phyloP scores from a whole-genome alignment of 73 alveolate genomes.

The Paramecium tetraurelia region DNA sequence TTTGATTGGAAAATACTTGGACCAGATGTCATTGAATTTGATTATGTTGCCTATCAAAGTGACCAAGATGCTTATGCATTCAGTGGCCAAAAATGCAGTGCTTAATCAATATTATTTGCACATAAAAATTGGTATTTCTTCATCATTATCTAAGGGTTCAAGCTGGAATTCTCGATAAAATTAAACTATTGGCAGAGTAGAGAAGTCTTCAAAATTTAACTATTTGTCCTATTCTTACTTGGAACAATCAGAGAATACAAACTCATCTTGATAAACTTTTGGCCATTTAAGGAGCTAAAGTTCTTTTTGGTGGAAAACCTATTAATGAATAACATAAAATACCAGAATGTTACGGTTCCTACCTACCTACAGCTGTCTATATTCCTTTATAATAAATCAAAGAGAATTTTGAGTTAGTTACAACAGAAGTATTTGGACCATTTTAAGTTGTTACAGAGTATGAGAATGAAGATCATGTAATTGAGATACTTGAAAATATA shows the following conservation, averaged over 20 bases:
- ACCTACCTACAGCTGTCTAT: constrained; percentile 67
- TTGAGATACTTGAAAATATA: constrained; percentile 69
- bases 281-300: constrained; percentile 84
- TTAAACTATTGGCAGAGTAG: constrained; percentile 72
- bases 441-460: constrained; percentile 79
- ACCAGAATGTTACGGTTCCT: constrained; percentile 71
- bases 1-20: constrained; percentile 96
- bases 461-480: constrained; percentile 60
- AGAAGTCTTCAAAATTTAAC: constrained; percentile 79
- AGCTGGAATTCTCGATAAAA: constrained; percentile 72
- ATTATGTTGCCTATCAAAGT: constrained; percentile 82
- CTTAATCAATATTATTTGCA: constrained; percentile 83
- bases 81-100: constrained; percentile 87
- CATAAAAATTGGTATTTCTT: constrained; percentile 70
- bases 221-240: constrained; percentile 87
- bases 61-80: constrained; percentile 94
- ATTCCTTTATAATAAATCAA: neutral
- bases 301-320: constrained; percentile 91
- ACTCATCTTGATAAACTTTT: constrained; percentile 73
- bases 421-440: constrained; percentile 93
- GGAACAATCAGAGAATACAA: constrained; percentile 82
- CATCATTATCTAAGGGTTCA: neutral
- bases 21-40: constrained; percentile 84
- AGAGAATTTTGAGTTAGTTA: constrained; percentile 65
- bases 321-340: constrained; percentile 65